These are phyloP conservation scores for Fusarium cicatricum DNA, from an alignment of 2,329 filamentous ascomycete species.

Conservation along the genomic window DNA sequence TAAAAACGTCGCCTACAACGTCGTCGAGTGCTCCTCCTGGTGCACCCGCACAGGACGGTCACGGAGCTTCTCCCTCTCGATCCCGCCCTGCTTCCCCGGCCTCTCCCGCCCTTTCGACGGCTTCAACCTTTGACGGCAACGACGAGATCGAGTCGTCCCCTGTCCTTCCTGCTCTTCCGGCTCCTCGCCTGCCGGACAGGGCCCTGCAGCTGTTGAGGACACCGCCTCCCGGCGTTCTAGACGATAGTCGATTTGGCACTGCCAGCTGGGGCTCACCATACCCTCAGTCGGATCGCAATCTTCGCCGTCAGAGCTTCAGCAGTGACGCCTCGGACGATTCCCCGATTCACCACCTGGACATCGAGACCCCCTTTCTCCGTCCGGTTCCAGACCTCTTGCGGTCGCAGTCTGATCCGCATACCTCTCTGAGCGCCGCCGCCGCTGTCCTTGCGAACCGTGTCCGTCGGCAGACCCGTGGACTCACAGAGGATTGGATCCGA, in stretches of 20 bases:
- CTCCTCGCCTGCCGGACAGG: conserved; percentile 65
- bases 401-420: conserved; percentile 40
- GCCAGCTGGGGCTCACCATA: conserved; percentile 95
- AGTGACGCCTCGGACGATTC: conserved; percentile 68
- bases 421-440: conserved; percentile 61
- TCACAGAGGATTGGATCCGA: conserved; percentile 87
- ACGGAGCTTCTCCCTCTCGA: conserved; percentile 49
- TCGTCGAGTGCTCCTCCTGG: conserved; percentile 61
- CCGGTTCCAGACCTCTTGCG: conserved; percentile 58
- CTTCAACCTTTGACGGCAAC: conserved; percentile 68
- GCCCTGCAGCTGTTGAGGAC: conserved; percentile 64
- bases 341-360: conserved; percentile 67
- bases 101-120: conserved; percentile 68
- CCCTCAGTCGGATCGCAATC: conserved; percentile 67
- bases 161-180: conserved; percentile 64
- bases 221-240: conserved; percentile 50
- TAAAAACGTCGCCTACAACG: conserved; percentile 65
- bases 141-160: conserved; percentile 65
- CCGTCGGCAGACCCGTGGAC: conserved; percentile 65
- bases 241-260: conserved; percentile 64
- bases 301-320: conserved; percentile 61
- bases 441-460: conserved; percentile 71
- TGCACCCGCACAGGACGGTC: conserved; percentile 68
- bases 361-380: conserved; percentile 69
- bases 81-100: conserved; percentile 49